These are phyloP conservation scores for Fusarium vanettenii DNA, from an alignment of 2,329 filamentous ascomycete genomes.

Conservation along the genomic window DNA sequence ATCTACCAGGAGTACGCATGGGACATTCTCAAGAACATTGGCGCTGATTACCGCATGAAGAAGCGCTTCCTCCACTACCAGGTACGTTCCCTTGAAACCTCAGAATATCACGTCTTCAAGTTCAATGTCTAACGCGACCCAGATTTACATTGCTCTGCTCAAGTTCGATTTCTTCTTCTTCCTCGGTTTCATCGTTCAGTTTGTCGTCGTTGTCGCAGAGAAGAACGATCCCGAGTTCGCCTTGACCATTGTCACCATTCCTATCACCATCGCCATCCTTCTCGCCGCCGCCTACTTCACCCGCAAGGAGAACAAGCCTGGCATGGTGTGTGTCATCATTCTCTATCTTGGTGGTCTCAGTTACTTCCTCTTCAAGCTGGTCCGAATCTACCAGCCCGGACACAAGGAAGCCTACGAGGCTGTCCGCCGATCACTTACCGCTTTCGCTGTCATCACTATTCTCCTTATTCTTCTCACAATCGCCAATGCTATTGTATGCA, in stretches of 20 bases:
- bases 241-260: conserved; percentile 89
- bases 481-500: conserved; percentile 85
- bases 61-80: conserved; percentile 96
- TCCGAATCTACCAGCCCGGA: conserved; percentile 85
- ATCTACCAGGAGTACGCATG: conserved; percentile 98
- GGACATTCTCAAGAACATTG: conserved; percentile 99
- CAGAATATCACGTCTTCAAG: neutral
- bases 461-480: conserved; percentile 91
- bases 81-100: conserved; percentile 61
- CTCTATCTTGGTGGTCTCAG: conserved; percentile 89
- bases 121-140: neutral
- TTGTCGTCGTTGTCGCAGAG: conserved; percentile 87
- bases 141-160: conserved; percentile 97
- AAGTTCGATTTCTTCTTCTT: conserved; percentile 99
- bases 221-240: conserved; percentile 80
- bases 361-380: conserved; percentile 98
- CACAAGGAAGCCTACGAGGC: conserved; percentile 75
- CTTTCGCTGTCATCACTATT: conserved; percentile 94
- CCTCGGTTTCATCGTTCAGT: conserved; percentile 97
- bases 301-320: conserved; percentile 80
- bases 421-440: conserved; percentile 86
- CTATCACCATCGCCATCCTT: conserved; percentile 90
- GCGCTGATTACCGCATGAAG: conserved; percentile 96
- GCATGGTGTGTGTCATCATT: conserved; percentile 82
- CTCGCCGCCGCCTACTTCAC: conserved; percentile 87